phyloP scores from a whole-genome alignment of 108 stramenopile species.

The Pseudonitzschia pungens region DNA sequence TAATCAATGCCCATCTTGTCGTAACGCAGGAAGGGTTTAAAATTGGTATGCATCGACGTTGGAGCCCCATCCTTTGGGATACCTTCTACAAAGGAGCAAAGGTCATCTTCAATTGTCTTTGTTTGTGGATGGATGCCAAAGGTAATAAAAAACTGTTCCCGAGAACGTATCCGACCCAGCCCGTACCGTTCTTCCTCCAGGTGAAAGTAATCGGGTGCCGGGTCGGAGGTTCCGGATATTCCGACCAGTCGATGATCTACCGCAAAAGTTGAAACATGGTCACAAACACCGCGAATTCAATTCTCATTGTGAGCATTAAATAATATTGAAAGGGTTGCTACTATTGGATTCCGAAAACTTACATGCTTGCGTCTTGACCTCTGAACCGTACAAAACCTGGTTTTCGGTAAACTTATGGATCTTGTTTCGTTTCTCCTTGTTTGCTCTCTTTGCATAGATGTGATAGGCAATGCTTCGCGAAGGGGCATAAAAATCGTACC shows the following conservation, averaged over 20 bases:
- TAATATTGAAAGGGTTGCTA: neutral
- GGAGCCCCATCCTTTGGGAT: neutral
- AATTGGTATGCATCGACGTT: constrained; percentile 43
- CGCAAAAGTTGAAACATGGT: neutral
- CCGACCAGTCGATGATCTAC: neutral
- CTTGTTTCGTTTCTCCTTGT: constrained; percentile 14
- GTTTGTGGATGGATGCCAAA: constrained; percentile 56
- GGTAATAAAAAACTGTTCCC: constrained; percentile 41
- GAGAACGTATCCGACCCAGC: constrained; percentile 41
- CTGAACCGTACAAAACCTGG: constrained; percentile 15
- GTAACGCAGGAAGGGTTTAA: constrained; percentile 33
- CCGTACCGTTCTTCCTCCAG: constrained; percentile 42
- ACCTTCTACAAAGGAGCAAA: constrained; percentile 54
- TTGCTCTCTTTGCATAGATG: constrained; percentile 22
- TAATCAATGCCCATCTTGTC: constrained; percentile 71
- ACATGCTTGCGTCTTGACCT: constrained; percentile 30
- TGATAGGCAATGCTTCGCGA: constrained; percentile 53
- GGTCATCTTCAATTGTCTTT: constrained; percentile 39
- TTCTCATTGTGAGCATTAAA: neutral
- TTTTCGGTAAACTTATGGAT: constrained; percentile 38
- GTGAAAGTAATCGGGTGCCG: constrained; percentile 28
- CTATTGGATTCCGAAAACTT: constrained; percentile 34
- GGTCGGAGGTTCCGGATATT: constrained; percentile 1
- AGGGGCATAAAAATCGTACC: constrained; percentile 82
- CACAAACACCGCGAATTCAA: neutral